These are phyloP conservation scores for Luffa aegyptiaca DNA, from an alignment of 306 rosid genomes.

Conservation along the genomic window DNA sequence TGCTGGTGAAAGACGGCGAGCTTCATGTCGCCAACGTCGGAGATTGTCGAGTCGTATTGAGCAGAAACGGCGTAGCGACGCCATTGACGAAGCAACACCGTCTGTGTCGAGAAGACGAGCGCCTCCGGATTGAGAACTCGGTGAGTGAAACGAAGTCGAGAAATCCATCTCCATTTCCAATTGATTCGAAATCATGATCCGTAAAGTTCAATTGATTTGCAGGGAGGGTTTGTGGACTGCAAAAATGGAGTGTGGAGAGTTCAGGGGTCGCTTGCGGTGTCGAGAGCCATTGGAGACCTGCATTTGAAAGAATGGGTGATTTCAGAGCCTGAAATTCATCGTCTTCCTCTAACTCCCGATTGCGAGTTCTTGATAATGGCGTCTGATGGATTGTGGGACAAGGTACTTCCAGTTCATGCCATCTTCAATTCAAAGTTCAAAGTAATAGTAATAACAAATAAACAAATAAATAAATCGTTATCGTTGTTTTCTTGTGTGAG, in stretches of 20 bases:
- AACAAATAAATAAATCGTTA: not conserved
- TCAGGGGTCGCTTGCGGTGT: conserved; percentile 30
- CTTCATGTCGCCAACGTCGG: conserved; percentile 28
- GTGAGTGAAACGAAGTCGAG: not conserved
- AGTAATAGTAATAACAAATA: not conserved
- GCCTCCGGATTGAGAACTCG: conserved; percentile 25
- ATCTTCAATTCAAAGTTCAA: not conserved
- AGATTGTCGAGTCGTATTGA: conserved; percentile 31
- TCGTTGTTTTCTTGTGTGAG: not conserved
- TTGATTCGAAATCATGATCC: no score
- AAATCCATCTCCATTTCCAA: no score
- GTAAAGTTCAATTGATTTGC: not conserved
- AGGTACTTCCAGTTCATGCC: conserved; percentile 6
- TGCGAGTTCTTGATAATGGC: conserved; percentile 29
- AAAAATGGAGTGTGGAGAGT: conserved; percentile 35
- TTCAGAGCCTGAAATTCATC: conserved; percentile 24
- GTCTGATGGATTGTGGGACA: conserved; percentile 40
- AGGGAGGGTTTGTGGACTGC: conserved; percentile 36
- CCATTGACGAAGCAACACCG: conserved; percentile 26
- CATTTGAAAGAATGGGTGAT: conserved; percentile 34
- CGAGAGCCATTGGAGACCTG: conserved; percentile 31
- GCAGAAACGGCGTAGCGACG: conserved; percentile 24
- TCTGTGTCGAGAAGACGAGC: conserved; percentile 24
- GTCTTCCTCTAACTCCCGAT: conserved; percentile 20
- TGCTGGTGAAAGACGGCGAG: conserved; percentile 24